Base-by-base conservation (phyloP, 2,329 filamentous ascomycete species). In the Pestalotiopsis sp. region DNA sequence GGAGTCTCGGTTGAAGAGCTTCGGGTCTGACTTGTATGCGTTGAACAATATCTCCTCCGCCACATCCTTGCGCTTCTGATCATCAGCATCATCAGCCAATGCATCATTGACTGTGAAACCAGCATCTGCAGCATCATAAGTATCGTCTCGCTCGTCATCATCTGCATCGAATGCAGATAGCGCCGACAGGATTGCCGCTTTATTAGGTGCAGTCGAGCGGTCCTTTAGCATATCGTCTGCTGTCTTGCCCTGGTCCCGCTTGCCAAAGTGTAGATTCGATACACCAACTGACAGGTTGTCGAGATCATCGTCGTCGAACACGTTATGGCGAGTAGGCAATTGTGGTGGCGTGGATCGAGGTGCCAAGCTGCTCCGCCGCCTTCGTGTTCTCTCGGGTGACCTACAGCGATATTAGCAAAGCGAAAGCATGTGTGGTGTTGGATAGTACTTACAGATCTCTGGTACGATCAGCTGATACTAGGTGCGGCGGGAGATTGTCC, bases 91-190 rank as follows among this genome's bases (percentile, higher is more conserved):
- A 65, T 89, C 87, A 45, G 87, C 84, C n/a, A 89, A 85, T 5
- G 87, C 84, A 20, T 86, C 85, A 73, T 97, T 94, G 3, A 98
- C 90, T 0, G 93, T 93, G 25, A 95, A 95, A 45, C 96, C 96
- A 2, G 98, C 94, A 76, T 98, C 96, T 64, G 90, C 93, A 1
- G 91, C 90, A 75, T 99, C 96, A 77, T 99, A 99, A 0, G 95
- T 98, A 78, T 99, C 96, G 79, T 99, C 96, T 45, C 94, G 89
- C 82, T 99, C 96, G 78, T 99, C 96, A 73, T 98, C 96, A 74
- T 98, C 95, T 0, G 91, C 92, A 81, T 98, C 95, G 73, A 98
- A 98, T 0, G 92, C 88, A 17, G 94, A 93, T 2, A 98, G 88
- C 0, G 95, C 95, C 3, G 95, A 93, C 27, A 97, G 83, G 73